These are phyloP conservation scores for Cyclotella choctawhatcheeana DNA, from an alignment of 108 stramenopile genomes.

Conservation along the genomic window DNA sequence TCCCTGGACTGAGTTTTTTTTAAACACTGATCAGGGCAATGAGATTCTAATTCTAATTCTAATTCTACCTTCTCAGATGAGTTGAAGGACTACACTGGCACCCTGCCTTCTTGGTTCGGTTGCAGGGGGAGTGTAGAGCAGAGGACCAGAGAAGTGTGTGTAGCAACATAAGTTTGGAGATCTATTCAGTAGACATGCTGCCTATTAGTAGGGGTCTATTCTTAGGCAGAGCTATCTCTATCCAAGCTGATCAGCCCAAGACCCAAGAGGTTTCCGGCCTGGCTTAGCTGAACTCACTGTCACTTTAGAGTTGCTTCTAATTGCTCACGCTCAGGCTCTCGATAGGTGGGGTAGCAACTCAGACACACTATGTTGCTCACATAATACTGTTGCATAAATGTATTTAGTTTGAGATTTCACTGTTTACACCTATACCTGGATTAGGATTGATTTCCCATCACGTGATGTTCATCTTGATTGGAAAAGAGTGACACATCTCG, in stretches of 20 bases:
- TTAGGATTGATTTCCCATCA: too few relatives aligned
- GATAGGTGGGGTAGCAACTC: neutral
- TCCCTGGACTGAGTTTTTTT: neutral
- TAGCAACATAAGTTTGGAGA: constrained; percentile 3
- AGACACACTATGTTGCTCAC: neutral
- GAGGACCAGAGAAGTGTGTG: constrained; percentile 8
- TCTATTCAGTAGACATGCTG: constrained; percentile 4
- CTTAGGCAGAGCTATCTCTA: neutral
- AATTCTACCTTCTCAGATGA: neutral
- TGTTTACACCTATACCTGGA: too few relatives aligned
- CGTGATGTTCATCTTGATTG: too few relatives aligned
- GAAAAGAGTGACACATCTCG: too few relatives aligned
- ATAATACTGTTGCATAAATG: neutral
- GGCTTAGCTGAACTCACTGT: neutral
- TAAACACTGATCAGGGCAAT: neutral
- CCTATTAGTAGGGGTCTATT: neutral
- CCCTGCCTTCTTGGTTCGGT: constrained; percentile 3
- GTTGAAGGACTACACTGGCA: neutral
- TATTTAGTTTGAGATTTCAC: neutral
- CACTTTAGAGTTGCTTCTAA: neutral
- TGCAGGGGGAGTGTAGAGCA: constrained; percentile 1
- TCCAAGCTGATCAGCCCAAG: neutral
- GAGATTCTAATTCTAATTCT: constrained; percentile 2
- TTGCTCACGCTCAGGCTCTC: neutral
- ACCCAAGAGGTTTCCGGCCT: constrained; percentile 11